These are phyloP conservation scores for Pisolithus microcarpus DNA, from an alignment of 768 basidiomycete species.

Conservation along the genomic window DNA sequence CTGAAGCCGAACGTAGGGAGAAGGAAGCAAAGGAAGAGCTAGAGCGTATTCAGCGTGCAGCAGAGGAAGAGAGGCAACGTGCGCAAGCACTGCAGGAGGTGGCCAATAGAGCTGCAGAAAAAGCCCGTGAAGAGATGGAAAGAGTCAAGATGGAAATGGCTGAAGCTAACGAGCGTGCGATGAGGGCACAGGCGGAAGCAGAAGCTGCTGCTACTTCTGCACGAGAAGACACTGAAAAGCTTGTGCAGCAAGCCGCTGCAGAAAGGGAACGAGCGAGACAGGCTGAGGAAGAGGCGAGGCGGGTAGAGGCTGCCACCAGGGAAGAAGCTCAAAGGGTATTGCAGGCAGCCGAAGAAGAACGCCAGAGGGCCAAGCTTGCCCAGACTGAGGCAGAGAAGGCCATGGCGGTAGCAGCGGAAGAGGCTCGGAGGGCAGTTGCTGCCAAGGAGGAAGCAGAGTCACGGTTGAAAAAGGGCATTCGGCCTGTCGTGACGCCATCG, in stretches of 20 bases:
- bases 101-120: neutral
- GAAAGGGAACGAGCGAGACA: neutral
- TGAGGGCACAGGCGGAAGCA: neutral
- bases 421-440: constrained; percentile 9
- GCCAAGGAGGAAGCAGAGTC: constrained; percentile 16
- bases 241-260: neutral
- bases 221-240: neutral
- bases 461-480: constrained; percentile 20
- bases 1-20: neutral
- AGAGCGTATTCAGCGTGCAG: neutral
- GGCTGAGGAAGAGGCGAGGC: neutral
- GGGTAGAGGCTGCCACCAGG: neutral
- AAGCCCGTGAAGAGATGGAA: constrained; percentile 1
- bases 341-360: constrained; percentile 15
- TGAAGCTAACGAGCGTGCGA: neutral
- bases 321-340: neutral
- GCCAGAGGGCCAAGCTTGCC: constrained; percentile 9
- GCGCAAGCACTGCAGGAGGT: too few relatives aligned
- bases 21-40: too few relatives aligned
- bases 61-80: neutral
- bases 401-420: constrained; percentile 10
- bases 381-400: constrained; percentile 13
- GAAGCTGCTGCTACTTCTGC: neutral
- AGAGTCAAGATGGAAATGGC: neutral
- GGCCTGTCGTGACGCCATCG: constrained; percentile 26